These are phyloP conservation scores for Lactarius vividus DNA, from an alignment of 768 basidiomycete species.

Conservation along the genomic window DNA sequence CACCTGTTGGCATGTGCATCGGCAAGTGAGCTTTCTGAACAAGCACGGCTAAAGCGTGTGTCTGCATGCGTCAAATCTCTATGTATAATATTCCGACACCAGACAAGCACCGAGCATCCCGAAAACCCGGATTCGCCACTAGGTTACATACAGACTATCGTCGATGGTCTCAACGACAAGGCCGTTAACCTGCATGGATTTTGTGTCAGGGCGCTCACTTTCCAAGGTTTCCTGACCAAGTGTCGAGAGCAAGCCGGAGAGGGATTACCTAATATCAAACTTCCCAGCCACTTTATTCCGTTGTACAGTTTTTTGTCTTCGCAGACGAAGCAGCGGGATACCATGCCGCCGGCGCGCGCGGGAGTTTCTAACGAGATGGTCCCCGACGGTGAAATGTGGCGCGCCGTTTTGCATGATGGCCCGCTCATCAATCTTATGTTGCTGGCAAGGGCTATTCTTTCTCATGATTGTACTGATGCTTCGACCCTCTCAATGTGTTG, in stretches of 20 bases:
- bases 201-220: slow-evolving; percentile 3
- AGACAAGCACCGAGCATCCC: background rate
- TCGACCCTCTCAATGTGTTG: slow-evolving; percentile 14
- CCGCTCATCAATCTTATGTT: slow-evolving; percentile 10
- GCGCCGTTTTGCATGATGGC: background rate
- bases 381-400: background rate
- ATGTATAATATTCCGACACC: background rate
- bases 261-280: background rate
- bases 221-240: slow-evolving; percentile 4
- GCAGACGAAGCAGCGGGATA: background rate
- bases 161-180: background rate
- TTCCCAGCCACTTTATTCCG: background rate
- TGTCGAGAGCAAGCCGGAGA: background rate
- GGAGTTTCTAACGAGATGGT: too few species aligned
- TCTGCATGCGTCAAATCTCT: slow-evolving; percentile 6
- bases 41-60: slow-evolving; percentile 1
- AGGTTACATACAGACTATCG: background rate
- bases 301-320: background rate
- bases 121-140: background rate
- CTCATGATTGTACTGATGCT: too few species aligned
- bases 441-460: background rate
- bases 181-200: background rate
- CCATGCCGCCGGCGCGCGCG: too few species aligned
- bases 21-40: slow-evolving; percentile 6
- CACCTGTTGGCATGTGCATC: slow-evolving; percentile 16